These are phyloP conservation scores for Lippia alba DNA, from an alignment of 305 asterid species.

Conservation along the genomic window DNA sequence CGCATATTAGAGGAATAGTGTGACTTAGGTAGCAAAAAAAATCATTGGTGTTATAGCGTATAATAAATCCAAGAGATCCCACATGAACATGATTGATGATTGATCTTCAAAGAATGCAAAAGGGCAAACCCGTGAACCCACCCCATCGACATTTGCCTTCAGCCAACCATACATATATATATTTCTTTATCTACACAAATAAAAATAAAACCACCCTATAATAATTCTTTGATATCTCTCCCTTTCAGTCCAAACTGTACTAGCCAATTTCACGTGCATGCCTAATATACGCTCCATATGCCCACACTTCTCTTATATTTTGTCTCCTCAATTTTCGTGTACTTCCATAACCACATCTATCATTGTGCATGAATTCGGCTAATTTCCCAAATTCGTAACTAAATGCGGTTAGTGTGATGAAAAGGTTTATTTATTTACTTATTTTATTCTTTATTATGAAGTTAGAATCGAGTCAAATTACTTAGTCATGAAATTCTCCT, in stretches of 20 bases:
- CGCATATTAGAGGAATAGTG: too few relatives aligned
- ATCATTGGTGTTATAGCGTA: too few relatives aligned
- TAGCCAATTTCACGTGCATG: slow-evolving; percentile 38
- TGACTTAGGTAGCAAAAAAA: too few relatives aligned
- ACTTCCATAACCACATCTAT: slow-evolving; percentile 7
- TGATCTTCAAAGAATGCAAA: not conserved
- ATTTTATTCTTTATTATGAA: too few relatives aligned
- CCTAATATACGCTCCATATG: slow-evolving; percentile 23
- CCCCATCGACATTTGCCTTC: slow-evolving; percentile 2
- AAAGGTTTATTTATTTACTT: too few relatives aligned
- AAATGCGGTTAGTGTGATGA: too few relatives aligned
- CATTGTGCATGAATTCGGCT: not conserved
- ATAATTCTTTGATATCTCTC: slow-evolving; percentile 22
- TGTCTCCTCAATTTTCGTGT: not conserved
- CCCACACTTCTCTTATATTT: not conserved
- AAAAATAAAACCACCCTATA: not conserved
- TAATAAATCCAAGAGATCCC: too few relatives aligned
- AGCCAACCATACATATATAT: not conserved
- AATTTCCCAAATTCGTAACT: too few relatives aligned
- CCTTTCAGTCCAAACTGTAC: slow-evolving; percentile 35
- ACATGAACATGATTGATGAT: not conserved
- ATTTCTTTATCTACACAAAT: too few relatives aligned
- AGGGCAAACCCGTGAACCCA: slow-evolving; percentile 35
- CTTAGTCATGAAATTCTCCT: too few relatives aligned
- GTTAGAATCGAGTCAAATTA: too few relatives aligned